A percentile compares a stretch with the other conserved stretches of the same genome.
Evolutionary conservation across 2,329 filamentous ascomycete genomes (phyloP).

Genomic region (Penicillium sp.): DNA sequence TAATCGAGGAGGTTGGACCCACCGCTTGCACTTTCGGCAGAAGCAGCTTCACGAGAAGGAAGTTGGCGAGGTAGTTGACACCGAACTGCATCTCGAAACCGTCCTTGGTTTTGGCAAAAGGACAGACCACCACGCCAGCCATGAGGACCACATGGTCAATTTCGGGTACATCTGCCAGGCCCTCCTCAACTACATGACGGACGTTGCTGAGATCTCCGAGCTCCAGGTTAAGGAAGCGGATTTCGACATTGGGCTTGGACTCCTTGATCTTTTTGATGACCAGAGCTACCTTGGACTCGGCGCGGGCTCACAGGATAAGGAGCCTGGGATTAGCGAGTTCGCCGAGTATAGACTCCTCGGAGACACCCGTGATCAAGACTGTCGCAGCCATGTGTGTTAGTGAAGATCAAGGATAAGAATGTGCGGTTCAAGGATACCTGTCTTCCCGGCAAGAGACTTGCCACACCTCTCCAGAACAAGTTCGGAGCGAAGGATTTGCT

Average conservation of each 20-base stretch:
- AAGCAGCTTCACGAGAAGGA: constrained; percentile 51
- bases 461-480: constrained; percentile 22
- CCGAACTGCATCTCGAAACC: constrained; percentile 45
- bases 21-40: constrained; percentile 44
- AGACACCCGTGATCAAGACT: constrained; percentile 30
- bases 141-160: constrained; percentile 23
- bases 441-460: constrained; percentile 19
- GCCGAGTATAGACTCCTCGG: constrained; percentile 25
- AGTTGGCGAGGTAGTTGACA: constrained; percentile 54
- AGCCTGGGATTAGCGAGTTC: constrained; percentile 25
- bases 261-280: constrained; percentile 21
- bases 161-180: constrained; percentile 16
- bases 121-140: constrained; percentile 24
- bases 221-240: constrained; percentile 25
- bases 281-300: constrained; percentile 17
- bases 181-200: constrained; percentile 10
- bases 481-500: constrained; percentile 22
- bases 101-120: constrained; percentile 22
- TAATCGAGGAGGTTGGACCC: constrained; percentile 45
- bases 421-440: constrained; percentile 8
- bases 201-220: constrained; percentile 16
- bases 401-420: neutral
- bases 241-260: constrained; percentile 17
- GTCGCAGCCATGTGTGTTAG: neutral
- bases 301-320: constrained; percentile 25